A percentile compares a stretch with the other conserved stretches of the same genome.
Evolutionary conservation across 148 eudicot genomes (phyloP).

Genomic region (Spergularia bocconei): DNA sequence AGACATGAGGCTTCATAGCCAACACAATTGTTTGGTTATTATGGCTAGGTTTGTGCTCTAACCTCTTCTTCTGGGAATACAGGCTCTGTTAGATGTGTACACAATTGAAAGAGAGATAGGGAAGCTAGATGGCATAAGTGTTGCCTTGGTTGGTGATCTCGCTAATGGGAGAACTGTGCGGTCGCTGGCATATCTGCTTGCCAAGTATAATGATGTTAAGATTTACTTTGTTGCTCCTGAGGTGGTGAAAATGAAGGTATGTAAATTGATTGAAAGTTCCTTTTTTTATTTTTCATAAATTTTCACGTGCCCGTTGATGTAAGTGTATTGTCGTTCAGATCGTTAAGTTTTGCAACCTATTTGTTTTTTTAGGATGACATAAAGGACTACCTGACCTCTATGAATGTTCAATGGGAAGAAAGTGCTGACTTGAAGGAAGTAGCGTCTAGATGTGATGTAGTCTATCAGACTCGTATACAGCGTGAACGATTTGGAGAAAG

Average conservation of each 20-base stretch:
- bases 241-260: conserved; percentile 92
- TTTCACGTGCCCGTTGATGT: background rate
- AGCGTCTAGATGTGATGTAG: conserved; percentile 96
- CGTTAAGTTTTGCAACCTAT: background rate
- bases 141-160: conserved; percentile 98
- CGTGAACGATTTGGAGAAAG: conserved; percentile 87
- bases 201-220: conserved; percentile 80
- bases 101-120: conserved; percentile 94
- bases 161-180: conserved; percentile 95
- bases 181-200: conserved; percentile 87
- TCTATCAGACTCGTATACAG: conserved; percentile 97
- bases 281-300: background rate
- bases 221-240: conserved; percentile 89
- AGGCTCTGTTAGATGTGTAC: conserved; percentile 94
- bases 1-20: no score
- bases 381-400: conserved; percentile 69
- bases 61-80: conserved; percentile 9
- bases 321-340: background rate
- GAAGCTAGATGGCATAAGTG: conserved; percentile 81
- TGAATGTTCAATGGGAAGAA: conserved; percentile 90
- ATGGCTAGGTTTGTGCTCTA: background rate
- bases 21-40: background rate
- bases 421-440: conserved; percentile 83
- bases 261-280: background rate
- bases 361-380: conserved; percentile 70